These are phyloP conservation scores for Ilyonectria destructans DNA, from an alignment of 2,329 filamentous ascomycete species.

Conservation along the genomic window DNA sequence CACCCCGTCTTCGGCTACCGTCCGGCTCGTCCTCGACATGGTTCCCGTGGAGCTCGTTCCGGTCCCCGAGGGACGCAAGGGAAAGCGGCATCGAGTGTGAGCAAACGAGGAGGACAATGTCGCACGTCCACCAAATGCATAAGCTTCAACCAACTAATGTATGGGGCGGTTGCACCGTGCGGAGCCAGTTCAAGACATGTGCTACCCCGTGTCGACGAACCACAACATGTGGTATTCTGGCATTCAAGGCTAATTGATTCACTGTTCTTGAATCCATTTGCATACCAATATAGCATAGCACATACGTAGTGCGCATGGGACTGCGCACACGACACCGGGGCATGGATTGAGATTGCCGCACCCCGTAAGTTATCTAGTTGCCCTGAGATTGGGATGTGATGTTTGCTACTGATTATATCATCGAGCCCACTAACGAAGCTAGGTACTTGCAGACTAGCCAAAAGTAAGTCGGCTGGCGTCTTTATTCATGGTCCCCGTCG, in stretches of 20 bases:
- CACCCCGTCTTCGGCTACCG: not conserved
- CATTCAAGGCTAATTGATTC: slow-evolving; percentile 23
- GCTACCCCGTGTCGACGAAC: slow-evolving; percentile 14
- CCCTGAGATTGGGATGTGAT: slow-evolving; percentile 30
- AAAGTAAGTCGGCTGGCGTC: slow-evolving; percentile 4
- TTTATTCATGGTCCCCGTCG: slow-evolving; percentile 10
- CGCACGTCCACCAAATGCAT: not conserved
- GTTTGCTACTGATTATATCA: slow-evolving; percentile 30
- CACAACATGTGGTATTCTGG: slow-evolving; percentile 12
- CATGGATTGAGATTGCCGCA: slow-evolving; percentile 33
- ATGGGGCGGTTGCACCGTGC: slow-evolving; percentile 24
- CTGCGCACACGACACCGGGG: slow-evolving; percentile 27
- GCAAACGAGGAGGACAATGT: not conserved
- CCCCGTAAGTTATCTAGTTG: slow-evolving; percentile 14
- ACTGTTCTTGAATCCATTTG: slow-evolving; percentile 18
- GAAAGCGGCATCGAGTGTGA: slow-evolving; percentile 7
- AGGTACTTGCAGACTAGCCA: slow-evolving; percentile 16
- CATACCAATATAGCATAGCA: slow-evolving; percentile 18
- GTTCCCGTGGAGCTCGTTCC: not conserved
- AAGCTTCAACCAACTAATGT: slow-evolving; percentile 2
- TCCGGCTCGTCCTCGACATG: not conserved
- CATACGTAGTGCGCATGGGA: slow-evolving; percentile 2
- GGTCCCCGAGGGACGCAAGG: slow-evolving; percentile 4
- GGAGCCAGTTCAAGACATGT: slow-evolving; percentile 27
- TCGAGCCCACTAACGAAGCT: slow-evolving; percentile 10